These are phyloP conservation scores for Termitomyces sp. DNA, from an alignment of 768 basidiomycete species.

Conservation along the genomic window DNA sequence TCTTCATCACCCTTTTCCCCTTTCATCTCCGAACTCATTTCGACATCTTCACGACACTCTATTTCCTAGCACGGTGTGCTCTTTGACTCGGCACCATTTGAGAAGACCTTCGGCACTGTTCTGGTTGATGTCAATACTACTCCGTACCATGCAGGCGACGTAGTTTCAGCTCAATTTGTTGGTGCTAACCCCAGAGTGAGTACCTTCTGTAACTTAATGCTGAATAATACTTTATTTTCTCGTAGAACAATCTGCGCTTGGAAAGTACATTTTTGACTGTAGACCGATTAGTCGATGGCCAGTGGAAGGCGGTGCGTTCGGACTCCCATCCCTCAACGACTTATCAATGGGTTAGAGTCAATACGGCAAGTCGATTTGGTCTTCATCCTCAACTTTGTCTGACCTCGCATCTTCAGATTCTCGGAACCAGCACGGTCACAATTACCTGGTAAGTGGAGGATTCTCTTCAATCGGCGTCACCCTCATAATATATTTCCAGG, in stretches of 20 bases:
- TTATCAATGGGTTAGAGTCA: conserved; percentile 62
- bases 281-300: conserved; percentile 44
- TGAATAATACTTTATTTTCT: conserved; percentile 1
- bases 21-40: neutral
- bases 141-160: conserved; percentile 54
- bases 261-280: conserved; percentile 72
- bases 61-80: conserved; percentile 53
- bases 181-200: conserved; percentile 77
- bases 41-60: conserved; percentile 5
- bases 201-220: conserved; percentile 2
- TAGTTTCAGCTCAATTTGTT: conserved; percentile 61
- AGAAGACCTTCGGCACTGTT: conserved; percentile 60
- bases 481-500: conserved; percentile 21
- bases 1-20: neutral
- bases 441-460: conserved; percentile 55
- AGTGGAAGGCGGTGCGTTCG: conserved; percentile 59
- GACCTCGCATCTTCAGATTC: conserved; percentile 32
- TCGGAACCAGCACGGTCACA: conserved; percentile 62
- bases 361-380: conserved; percentile 35
- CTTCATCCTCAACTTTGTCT: neutral
- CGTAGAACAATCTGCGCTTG: conserved; percentile 72
- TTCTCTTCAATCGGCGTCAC: neutral
- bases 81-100: conserved; percentile 54
- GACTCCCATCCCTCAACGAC: conserved; percentile 80
- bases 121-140: conserved; percentile 48